Base-by-base conservation (phyloP, 2,329 filamentous ascomycete species). In the Harringtonia aguacate region DNA sequence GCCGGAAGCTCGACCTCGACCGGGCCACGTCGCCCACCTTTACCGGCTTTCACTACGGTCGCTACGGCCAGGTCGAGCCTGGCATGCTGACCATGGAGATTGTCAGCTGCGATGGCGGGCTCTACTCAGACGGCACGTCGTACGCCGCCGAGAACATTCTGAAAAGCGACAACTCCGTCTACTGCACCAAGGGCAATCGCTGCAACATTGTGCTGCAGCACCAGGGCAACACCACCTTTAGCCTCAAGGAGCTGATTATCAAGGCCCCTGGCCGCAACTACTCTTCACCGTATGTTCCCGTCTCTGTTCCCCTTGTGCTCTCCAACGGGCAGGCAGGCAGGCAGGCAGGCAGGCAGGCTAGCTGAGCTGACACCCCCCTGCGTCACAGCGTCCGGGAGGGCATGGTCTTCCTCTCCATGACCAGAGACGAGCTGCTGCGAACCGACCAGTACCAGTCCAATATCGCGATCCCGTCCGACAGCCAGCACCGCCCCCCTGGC, bases 401-500 rank as follows among this genome's bases (percentile, higher is more conserved):
- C 36, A 82, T 95, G 73, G 77, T 97, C 1, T 95, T 95, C 57
- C 74, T 97, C 24, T 77, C 86, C 37, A 95, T 95, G 89, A 75
- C 79, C 34, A 76, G 81, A 31, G 80, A 94, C 52, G 81, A 92
- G 48, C 67, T 92, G 36, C 75, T 70, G 18, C 74, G 81, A 46
- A 92, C 86, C 12, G 75, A 83, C 8, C 73, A 79, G 48, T 90
- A 90, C 58, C 77, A 86, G 52, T 44, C 47, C 12, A 28, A 30
- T 7, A 17, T 22, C 33, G 15, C 17, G n/a, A n/a, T 27, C 8
- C 39, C 39, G n/a, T 15, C 31, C 9, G 13, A 21, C 3, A 15
- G 2, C 15, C 15, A 8, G 24, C 24, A 10, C 24, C 24, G 24
- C 14, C 7, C 31, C 14, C 31, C 15, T 18, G 31, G 31, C 31